These are phyloP conservation scores for cucumber (Cucumis sativus) DNA, from an alignment of 306 rosid species.

Conservation along the genomic window Cucumber_9930_V3 NC_026657.2:27627001-27627500, in stretches of 20 bases:
- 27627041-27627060: conserved; percentile 99
- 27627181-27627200: conserved; percentile 35
- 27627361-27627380: not conserved
- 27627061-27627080: conserved; percentile 88
- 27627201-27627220: conserved; percentile 89
- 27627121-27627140: not conserved
- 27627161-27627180: not conserved
- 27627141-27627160: not conserved
- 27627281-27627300: conserved; percentile 84
- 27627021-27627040: conserved; percentile 98
- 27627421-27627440: conserved; percentile 84
- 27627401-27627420: conserved; percentile 56
- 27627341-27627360: not conserved
- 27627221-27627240: conserved; percentile 92
- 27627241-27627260: conserved; percentile 98
- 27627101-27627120: not conserved
- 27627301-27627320: conserved; percentile 70
- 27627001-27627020: conserved; percentile 90
- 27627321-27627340: conserved; percentile 37
- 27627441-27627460: conserved; percentile 92
- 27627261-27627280: conserved; percentile 74
- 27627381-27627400: not conserved
- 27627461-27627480: conserved; percentile 93
- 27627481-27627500: conserved; percentile 97
- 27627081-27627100: conserved; percentile 58